Base-by-base conservation (phyloP, 179 eudicot genomes). In the Drosera spatulata region DNA sequence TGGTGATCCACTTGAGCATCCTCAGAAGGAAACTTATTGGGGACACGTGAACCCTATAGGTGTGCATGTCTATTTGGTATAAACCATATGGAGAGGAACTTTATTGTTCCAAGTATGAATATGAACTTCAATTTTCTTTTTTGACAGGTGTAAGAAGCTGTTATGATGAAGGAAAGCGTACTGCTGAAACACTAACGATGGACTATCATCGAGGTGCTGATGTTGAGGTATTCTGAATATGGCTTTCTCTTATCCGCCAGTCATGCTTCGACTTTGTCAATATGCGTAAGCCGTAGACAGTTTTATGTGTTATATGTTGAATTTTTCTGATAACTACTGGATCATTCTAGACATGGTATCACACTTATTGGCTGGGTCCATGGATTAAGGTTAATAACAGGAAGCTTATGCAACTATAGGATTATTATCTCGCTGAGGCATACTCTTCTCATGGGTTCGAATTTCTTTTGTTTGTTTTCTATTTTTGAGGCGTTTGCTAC, bases 31-130 rank as follows among this genome's bases (percentile, higher is more conserved):
- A 76, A 56, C 83, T 39, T 83, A 83, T 60, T 83, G 89, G 89
- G 89, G 89, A 65, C 76, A 80, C 55, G 85, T 83, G 14, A 83
- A 83, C 63, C 89, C 89, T 52, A 83, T 83, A 53, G 88, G 88
- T 83, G 15, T 65, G 83, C 67, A 3, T 13, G 49, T 3, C n/a
- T 51, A 9, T 5, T 51, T 51, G 4, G 10, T 51, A 10, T 51
- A 6, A 66, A 53, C 2, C 13, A 11, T 4, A 46, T 39, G 11
- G 33, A 22, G 33, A 22, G 1, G 33, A 1, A 22, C 33, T 22
- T 22, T 22, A 22, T 9, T 45, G 49, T 6, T 45, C 49, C 8
- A 6, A 10, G 10, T 10, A 10, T 45, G 10, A 45, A 45, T 6
- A 45, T 6, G 10, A 45, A 45, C 49, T 45, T 45, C 10, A 6